phyloP scores from a whole-genome alignment of 148 eudicot species.

The Dysphania ambrosioides region DNA sequence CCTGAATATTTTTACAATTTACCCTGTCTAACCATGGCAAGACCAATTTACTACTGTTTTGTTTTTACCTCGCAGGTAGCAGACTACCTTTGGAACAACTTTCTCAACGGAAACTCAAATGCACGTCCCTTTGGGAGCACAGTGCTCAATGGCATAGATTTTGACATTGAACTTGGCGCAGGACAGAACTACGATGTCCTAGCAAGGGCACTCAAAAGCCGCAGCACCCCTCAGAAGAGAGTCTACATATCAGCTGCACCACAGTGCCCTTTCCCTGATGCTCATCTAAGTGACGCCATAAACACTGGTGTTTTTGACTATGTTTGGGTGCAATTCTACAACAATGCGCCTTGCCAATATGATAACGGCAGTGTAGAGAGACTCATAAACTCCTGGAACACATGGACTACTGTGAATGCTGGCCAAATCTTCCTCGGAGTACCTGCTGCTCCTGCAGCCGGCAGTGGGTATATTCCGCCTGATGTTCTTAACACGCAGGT shows the following conservation, averaged over 20 bases:
- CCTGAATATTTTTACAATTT: too few species aligned
- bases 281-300: constrained; percentile 18
- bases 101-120: constrained; percentile 33
- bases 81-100: constrained; percentile 43
- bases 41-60: background rate
- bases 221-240: constrained; percentile 19
- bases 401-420: constrained; percentile 18
- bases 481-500: constrained; percentile 27
- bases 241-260: constrained; percentile 38
- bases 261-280: constrained; percentile 39
- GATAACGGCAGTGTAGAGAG: constrained; percentile 14
- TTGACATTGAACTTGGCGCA: constrained; percentile 38
- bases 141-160: constrained; percentile 49
- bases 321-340: constrained; percentile 42
- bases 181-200: constrained; percentile 35
- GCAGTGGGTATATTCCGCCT: constrained; percentile 28
- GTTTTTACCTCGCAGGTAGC: constrained; percentile 23
- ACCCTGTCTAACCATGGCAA: too few species aligned
- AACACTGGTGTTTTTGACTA: constrained; percentile 35
- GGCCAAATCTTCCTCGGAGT: constrained; percentile 26
- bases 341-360: constrained; percentile 30
- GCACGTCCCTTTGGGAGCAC: constrained; percentile 39
- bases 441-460: constrained; percentile 32
- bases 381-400: constrained; percentile 25
- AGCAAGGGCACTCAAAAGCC: constrained; percentile 29